Evolutionary conservation across 2,329 filamentous ascomycete genomes (phyloP), one percentile per base, ranked within the genome.

Genomic region (Orbilia oligospora): DNA sequence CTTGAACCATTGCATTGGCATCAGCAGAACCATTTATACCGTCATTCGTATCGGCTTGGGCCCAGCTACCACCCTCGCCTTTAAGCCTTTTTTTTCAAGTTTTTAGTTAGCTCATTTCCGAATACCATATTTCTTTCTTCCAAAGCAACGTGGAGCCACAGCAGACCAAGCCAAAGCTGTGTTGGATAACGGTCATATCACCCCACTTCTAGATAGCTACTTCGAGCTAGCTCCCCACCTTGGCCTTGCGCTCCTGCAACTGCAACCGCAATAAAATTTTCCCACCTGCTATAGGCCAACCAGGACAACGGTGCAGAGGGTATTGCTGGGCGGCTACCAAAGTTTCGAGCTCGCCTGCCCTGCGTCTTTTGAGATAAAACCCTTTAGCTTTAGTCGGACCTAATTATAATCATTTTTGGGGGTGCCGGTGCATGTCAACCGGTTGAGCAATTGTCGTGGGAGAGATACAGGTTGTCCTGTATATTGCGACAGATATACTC

Each of bases 181-280:
- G 70, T 73, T 73, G 61, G 70, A 73, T 73, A 73, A 73, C 70
- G 61, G 70, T 51, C 51, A 73, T 73, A 73, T 73, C 70, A 73
- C 70, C 70, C 70, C 70, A 73, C 70, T 61, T 67, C 41, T 38
- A 36, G 51, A 73, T 66, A 73, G 70, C 61, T 73, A 38, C 70
- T 58, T 67, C 51, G 61, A 73, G 61, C 61, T 73, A 73, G 70
- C 70, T 73, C 70, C 69, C 70, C 70, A 73, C 70, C 58, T 61
- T 58, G 56, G 56, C 56, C 36, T 61, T 61, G 56, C 36, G 56
- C 56, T 61, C 44, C 56, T 58, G 70, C 70, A 51, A 46, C 44
- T 46, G 44, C 44, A 67, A 61, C 69, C 70, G 27, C 51, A 73
- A 67, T 67, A 56, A 46, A 20, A 41, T n/a, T 55, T 58, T 61